phyloP scores from a whole-genome alignment of 2,329 filamentous ascomycete species.

The Chrysoporthe deuterocubensis region DNA sequence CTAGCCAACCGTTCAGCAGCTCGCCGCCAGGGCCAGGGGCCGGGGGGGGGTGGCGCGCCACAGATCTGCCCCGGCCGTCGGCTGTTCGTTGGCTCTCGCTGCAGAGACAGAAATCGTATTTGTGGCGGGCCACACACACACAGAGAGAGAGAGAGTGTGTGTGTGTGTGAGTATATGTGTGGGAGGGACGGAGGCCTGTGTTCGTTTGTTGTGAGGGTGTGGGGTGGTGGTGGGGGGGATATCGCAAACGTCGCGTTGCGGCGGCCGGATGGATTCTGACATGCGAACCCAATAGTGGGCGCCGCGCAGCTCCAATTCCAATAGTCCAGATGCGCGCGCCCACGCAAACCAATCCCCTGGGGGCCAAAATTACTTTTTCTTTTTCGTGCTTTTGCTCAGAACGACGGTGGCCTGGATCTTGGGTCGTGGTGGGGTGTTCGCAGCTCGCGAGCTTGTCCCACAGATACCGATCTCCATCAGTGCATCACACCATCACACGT shows the following conservation, averaged over 20 bases:
- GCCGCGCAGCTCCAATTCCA: constrained; percentile 4
- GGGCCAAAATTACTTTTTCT: background rate
- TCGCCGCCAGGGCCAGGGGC: too few species aligned
- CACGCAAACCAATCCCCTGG: background rate
- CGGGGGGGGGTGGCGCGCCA: background rate
- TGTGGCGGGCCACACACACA: too few species aligned
- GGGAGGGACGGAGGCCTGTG: too few species aligned
- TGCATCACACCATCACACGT: background rate
- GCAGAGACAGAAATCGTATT: background rate
- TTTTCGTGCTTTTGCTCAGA: background rate
- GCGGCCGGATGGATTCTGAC: constrained; percentile 4
- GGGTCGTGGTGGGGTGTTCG: background rate
- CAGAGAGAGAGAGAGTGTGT: background rate
- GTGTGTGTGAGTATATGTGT: too few species aligned
- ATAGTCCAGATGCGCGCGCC: background rate
- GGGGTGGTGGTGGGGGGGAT: too few species aligned
- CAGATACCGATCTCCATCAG: background rate
- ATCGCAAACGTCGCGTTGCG: too few species aligned
- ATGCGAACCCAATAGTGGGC: background rate
- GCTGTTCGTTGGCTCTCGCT: background rate
- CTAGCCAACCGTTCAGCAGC: background rate
- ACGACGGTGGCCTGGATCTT: background rate
- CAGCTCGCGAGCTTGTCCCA: background rate
- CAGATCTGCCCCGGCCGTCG: background rate
- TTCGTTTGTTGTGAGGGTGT: too few species aligned